These are phyloP conservation scores for Otatea glauca DNA, from an alignment of 176 grass and related monocot genomes.

Conservation along the genomic window DNA sequence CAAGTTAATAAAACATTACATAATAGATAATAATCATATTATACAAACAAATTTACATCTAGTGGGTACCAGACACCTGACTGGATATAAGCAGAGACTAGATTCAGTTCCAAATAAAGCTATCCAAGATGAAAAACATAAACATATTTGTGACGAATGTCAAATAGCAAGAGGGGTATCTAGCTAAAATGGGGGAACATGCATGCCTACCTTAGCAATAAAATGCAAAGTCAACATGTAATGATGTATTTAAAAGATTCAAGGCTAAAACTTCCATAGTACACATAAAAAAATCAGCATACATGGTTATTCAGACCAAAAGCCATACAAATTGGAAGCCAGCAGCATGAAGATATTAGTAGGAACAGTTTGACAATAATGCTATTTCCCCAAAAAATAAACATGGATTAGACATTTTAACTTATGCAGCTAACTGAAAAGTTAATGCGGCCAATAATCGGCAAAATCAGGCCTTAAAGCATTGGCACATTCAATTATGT, in stretches of 20 bases:
- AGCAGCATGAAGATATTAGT: background rate
- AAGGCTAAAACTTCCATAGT: slow-evolving; percentile 18
- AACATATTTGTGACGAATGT: background rate
- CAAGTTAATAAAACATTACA: background rate
- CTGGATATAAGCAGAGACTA: background rate
- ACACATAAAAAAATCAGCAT: background rate
- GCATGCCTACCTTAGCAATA: background rate
- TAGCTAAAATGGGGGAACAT: slow-evolving; percentile 21
- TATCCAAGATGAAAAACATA: slow-evolving; percentile 11
- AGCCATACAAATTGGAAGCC: background rate
- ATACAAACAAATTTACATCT: background rate
- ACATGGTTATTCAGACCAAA: background rate
- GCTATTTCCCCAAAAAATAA: background rate
- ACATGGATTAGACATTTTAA: background rate
- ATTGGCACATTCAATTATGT: background rate
- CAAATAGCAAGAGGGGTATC: background rate
- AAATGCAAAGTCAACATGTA: background rate
- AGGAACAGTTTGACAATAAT: background rate
- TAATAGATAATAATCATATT: background rate
- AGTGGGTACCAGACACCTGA: background rate
- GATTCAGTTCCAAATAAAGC: background rate
- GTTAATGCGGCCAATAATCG: background rate
- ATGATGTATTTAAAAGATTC: slow-evolving; percentile 27
- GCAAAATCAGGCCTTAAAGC: background rate
- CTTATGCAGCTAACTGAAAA: background rate